Evolutionary conservation across 495 filamentous ascomycete species (phyloP).

Genomic region (Daldinia bambusicola): DNA sequence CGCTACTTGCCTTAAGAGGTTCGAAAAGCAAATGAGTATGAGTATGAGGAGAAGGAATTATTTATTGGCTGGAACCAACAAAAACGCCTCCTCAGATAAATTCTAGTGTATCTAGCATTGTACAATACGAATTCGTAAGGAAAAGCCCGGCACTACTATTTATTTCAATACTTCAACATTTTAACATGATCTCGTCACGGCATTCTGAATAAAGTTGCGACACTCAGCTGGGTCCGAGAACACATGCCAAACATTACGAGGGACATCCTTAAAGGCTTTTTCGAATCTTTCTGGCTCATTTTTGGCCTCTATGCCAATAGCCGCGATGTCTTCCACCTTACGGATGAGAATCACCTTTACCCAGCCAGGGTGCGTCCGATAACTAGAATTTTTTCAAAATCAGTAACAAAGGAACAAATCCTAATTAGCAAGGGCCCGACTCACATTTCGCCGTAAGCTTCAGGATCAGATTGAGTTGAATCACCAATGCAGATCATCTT

Average conservation of each 20-base stretch:
- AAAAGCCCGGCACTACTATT: neutral
- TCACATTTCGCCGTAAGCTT: conserved; percentile 84
- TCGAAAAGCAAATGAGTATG: neutral
- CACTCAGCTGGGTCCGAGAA: conserved; percentile 80
- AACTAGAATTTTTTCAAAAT: conserved; percentile 43
- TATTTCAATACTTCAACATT: neutral
- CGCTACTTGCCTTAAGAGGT: neutral
- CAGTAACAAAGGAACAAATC: conserved; percentile 3
- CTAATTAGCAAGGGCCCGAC: conserved; percentile 2
- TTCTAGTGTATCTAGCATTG: neutral
- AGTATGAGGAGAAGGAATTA: neutral
- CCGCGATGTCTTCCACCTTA: conserved; percentile 79
- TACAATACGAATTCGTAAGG: neutral
- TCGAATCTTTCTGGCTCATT: conserved; percentile 81
- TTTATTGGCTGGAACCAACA: neutral
- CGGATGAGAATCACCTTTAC: conserved; percentile 83
- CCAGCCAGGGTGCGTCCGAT: conserved; percentile 70
- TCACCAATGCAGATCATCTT: conserved; percentile 89
- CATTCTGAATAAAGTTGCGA: conserved; percentile 51
- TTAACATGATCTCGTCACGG: conserved; percentile 39
- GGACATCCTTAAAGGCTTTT: conserved; percentile 81
- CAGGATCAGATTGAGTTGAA: conserved; percentile 90
- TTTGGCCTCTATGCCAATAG: conserved; percentile 73
- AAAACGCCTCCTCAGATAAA: neutral
- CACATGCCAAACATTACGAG: conserved; percentile 76